phyloP scores from a whole-genome alignment of 805 yeast genomes.

The Saturnispora sanitii region DNA sequence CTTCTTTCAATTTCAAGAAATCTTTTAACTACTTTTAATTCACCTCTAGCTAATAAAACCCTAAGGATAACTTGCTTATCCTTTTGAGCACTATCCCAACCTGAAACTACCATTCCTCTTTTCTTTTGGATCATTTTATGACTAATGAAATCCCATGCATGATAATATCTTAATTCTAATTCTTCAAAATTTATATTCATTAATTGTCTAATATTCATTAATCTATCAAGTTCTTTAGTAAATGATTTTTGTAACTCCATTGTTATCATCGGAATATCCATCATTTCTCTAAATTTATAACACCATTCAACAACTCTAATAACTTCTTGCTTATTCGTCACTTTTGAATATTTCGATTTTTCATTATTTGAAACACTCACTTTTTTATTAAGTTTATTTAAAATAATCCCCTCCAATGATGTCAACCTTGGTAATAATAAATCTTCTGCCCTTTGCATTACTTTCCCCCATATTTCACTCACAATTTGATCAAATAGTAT shows the following conservation, averaged over 20 bases:
- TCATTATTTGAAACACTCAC: conserved; percentile 1
- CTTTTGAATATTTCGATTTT: conserved; percentile 2
- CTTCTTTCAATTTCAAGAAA: conserved; percentile 23
- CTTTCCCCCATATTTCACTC: conserved; percentile 64
- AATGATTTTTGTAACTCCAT: conserved; percentile 14
- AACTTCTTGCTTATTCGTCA: conserved; percentile 20
- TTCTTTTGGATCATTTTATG: conserved; percentile 16
- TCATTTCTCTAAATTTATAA: conserved; percentile 21
- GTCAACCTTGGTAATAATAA: conserved; percentile 56
- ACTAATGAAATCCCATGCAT: conserved; percentile 18
- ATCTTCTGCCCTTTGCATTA: conserved; percentile 58
- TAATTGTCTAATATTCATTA: conserved; percentile 14
- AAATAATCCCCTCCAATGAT: conserved; percentile 8
- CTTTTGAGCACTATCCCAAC: conserved; percentile 33
- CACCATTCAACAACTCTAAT: conserved; percentile 26
- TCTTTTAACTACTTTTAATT: conserved; percentile 19
- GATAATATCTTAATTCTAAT: conserved; percentile 16
- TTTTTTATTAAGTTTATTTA: conserved; percentile 12
- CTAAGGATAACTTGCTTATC: conserved; percentile 58
- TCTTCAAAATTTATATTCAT: conserved; percentile 13
- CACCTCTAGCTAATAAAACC: conserved; percentile 42
- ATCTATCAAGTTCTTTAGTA: conserved; percentile 17
- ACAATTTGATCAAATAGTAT: conserved; percentile 23
- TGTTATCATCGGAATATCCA: conserved; percentile 20
- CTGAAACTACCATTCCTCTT: conserved; percentile 30